Base-by-base conservation (phyloP, 2,329 filamentous ascomycete species). In the Ilyonectria mors-panacis region DNA sequence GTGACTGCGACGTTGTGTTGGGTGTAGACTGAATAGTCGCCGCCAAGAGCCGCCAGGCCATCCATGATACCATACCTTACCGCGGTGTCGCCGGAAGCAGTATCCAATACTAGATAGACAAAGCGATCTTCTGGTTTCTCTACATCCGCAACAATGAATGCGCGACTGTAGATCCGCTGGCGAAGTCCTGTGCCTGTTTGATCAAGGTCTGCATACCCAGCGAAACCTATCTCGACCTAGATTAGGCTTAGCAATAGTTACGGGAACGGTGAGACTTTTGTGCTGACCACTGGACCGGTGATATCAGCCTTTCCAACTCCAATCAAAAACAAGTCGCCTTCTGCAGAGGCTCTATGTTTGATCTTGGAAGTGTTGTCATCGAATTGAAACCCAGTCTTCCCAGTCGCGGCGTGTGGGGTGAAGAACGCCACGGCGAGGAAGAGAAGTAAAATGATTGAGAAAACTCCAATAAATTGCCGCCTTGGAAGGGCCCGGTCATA, bases 91-190 rank as follows among this genome's bases (percentile, higher is more conserved):
- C 95, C 95, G 1, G 93, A 93, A 76, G 94, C 91, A 0, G 92
- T 92, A 78, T 98, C 95, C 15, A 97, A 86, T 5, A 98, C 93
- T 28, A 98, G 83, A 77, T 98, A 98, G 23, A 97, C 87, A 76
- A 97, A 93, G 39, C 94, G 89, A 68, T 97, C 91, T 15, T 86
- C 83, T 0, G 91, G 87, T 19, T 89, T 87, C 44, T 87, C 82
- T 6, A 89, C 84, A 75, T 93, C 89, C 56, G 90, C 94, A 51
- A 98, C 84, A 75, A 98, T 94, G 81, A 98, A 98, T 35, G 95
- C 92, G 57, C 95, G 91, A 44, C 94, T 94, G 81, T 96, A 95
- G 17, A 97, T 85, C 55, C 95, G 89, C 82, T 98, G 95, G 55
- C 95, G 91, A 57, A 98, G 84, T 23, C 95, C 95, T 2, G 91